A percentile compares a stretch with the other conserved stretches of the same genome.
Evolutionary conservation across 805 yeast genomes (phyloP).

Genomic region (Vanderwaltozyma polyspora): DNA sequence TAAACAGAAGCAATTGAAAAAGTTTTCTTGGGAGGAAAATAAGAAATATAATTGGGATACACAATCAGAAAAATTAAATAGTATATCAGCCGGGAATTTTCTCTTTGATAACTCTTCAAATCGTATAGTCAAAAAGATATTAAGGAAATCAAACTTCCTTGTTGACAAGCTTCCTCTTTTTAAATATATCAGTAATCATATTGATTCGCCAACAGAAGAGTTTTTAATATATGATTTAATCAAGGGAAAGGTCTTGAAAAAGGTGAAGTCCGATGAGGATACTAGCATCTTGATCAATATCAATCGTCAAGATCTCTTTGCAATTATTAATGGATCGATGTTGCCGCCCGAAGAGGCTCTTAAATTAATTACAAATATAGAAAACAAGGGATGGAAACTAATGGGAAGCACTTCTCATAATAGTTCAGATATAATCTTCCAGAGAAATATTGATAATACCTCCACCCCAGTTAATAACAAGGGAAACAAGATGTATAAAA

Average conservation of each 20-base stretch:
- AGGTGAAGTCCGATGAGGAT: neutral
- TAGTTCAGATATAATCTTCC: neutral
- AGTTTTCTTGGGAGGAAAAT: constrained; percentile 12
- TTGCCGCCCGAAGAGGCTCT: constrained; percentile 19
- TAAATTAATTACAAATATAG: constrained; percentile 10
- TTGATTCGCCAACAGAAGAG: constrained; percentile 6
- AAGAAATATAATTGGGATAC: constrained; percentile 18
- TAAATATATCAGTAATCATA: too few species aligned
- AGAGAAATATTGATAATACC: too few species aligned
- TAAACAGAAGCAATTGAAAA: constrained; percentile 12
- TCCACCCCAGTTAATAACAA: too few species aligned
- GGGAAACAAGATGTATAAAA: too few species aligned
- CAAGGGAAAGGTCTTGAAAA: neutral
- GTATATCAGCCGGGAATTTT: constrained; percentile 11
- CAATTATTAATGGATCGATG: constrained; percentile 16
- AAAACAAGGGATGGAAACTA: constrained; percentile 19
- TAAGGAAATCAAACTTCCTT: too few species aligned
- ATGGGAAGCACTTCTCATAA: constrained; percentile 8
- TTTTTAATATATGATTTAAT: constrained; percentile 5
- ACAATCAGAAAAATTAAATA: constrained; percentile 1
- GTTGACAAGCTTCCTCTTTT: too few species aligned
- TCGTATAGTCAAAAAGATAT: too few species aligned
- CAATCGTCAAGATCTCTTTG: constrained; percentile 17
- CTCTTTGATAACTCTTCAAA: constrained; percentile 6
- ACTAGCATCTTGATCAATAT: constrained; percentile 12